phyloP scores from a whole-genome alignment of 805 yeast species.

The Jamesozyma jinghongensis region DNA sequence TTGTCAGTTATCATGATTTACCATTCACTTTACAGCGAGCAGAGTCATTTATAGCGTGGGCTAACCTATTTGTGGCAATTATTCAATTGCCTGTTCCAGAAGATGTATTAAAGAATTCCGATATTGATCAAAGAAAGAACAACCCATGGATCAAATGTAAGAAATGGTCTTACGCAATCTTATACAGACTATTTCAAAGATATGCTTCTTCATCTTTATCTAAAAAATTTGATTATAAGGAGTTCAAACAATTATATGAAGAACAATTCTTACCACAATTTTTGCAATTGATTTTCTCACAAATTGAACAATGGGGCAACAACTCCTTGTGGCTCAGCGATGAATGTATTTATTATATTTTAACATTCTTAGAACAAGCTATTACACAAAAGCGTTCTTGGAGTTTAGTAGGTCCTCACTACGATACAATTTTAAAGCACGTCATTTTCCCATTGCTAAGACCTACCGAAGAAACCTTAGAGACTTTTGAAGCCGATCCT shows the following conservation, averaged over 20 bases:
- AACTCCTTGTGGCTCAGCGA: slow-evolving; percentile 60
- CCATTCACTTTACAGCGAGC: slow-evolving; percentile 54
- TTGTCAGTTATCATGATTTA: slow-evolving; percentile 61
- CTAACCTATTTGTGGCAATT: slow-evolving; percentile 61
- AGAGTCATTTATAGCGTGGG: slow-evolving; percentile 55
- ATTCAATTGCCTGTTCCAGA: slow-evolving; percentile 44
- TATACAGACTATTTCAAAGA: slow-evolving; percentile 60
- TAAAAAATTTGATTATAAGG: slow-evolving; percentile 46
- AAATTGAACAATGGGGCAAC: slow-evolving; percentile 66
- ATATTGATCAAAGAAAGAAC: slow-evolving; percentile 45
- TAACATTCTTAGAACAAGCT: slow-evolving; percentile 55
- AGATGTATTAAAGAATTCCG: slow-evolving; percentile 33
- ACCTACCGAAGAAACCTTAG: slow-evolving; percentile 58
- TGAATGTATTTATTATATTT: slow-evolving; percentile 53
- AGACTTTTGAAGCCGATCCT: slow-evolving; percentile 77
- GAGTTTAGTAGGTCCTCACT: slow-evolving; percentile 55
- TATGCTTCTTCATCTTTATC: slow-evolving; percentile 48
- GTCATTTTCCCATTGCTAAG: slow-evolving; percentile 70
- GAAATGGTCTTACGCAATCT: slow-evolving; percentile 83
- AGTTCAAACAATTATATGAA: slow-evolving; percentile 48
- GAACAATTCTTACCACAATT: slow-evolving; percentile 65
- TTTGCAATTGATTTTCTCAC: slow-evolving; percentile 50
- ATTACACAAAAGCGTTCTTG: slow-evolving; percentile 55
- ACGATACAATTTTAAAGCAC: slow-evolving; percentile 54
- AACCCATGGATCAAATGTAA: slow-evolving; percentile 65